Percentiles rank a stretch among this genome's conserved stretches.
Evolutionary conservation across 805 yeast genomes (phyloP).

Genomic region (Barnettozyma sucrosica): DNA sequence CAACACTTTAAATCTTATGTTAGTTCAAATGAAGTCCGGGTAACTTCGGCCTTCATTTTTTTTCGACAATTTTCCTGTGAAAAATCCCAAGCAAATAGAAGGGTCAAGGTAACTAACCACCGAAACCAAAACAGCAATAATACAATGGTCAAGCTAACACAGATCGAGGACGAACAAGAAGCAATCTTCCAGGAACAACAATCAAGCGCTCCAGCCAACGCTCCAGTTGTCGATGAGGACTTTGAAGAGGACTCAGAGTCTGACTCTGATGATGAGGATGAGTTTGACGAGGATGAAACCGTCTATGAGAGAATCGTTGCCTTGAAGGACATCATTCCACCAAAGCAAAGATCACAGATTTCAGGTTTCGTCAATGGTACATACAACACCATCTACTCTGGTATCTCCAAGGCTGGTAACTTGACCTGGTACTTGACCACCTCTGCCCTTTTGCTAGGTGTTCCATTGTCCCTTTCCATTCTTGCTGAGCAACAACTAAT

Average conservation of each 20-base stretch:
- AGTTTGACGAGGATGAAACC: constrained; percentile 70
- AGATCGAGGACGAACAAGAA: constrained; percentile 51
- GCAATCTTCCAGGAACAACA: constrained; percentile 26
- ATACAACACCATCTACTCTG: constrained; percentile 37
- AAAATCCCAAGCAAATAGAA: neutral
- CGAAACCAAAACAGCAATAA: neutral
- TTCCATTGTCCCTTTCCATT: constrained; percentile 85
- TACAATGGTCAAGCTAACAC: constrained; percentile 70
- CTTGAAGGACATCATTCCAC: constrained; percentile 86
- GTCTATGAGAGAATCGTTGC: constrained; percentile 84
- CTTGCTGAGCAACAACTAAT: constrained; percentile 89
- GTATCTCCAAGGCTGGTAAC: constrained; percentile 60
- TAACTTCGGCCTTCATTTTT: neutral
- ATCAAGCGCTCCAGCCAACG: constrained; percentile 31
- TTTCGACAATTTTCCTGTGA: constrained; percentile 3
- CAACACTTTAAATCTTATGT: neutral
- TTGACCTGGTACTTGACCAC: constrained; percentile 84
- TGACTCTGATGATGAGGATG: constrained; percentile 28
- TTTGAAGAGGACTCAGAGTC: constrained; percentile 40
- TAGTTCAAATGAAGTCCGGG: neutral
- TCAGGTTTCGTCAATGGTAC: constrained; percentile 27
- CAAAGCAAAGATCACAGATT: constrained; percentile 64
- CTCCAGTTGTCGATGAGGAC: constrained; percentile 34
- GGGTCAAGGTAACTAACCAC: neutral
- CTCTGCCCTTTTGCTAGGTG: constrained; percentile 79